Evolutionary conservation across 2,329 filamentous ascomycete genomes (phyloP), one percentile per base, ranked within the genome.

Genomic region (Colletotrichum sp.): DNA sequence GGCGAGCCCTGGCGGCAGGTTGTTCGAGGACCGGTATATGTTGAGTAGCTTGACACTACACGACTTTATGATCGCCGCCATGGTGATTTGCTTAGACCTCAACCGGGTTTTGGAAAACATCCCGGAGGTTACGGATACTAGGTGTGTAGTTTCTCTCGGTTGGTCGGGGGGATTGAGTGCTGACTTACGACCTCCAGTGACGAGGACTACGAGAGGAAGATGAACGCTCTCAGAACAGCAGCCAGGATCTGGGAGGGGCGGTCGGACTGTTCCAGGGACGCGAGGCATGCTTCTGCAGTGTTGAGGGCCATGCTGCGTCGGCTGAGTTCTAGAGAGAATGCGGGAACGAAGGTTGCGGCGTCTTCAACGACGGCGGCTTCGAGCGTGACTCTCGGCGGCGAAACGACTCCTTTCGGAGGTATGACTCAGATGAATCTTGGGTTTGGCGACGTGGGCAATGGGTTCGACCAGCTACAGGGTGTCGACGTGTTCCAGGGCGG

Each of bases 41-140:
- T 78, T 91, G 9, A 86, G 86, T 5, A 87, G 86, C 5, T 78
- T 91, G 58, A 87, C 87, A 7, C 81, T 88, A 27, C 88, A 90
- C 38, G 88, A 91, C 76, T 92, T 90, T 73, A 80, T 92, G 31
- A 85, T 91, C 21, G 90, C 90, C 0, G 86, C 89, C 15, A 92
- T 91, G 88, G 87, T 92, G 54, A 77, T 92, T 8, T 92, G 88
- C 70, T 79, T 92, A 5, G 87, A 89, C 74, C 79, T 88, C 15
- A 83, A 81, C 29, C 38, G 38, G 38, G 38, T 43, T 43, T 43
- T 43, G 38, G 38, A 43, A 12, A 43, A 43, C 3, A 43, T 43
- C 38, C 18, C 38, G 38, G 85, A 86, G 74, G 83, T 83, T 21
- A 76, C 77, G 33, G 80, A 83, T 24, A 82, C 81, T 74, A 82